Conservation (phyloP, 2,329 filamentous ascomycete genomes). For the Colletotrichum zoysiae region DNA sequence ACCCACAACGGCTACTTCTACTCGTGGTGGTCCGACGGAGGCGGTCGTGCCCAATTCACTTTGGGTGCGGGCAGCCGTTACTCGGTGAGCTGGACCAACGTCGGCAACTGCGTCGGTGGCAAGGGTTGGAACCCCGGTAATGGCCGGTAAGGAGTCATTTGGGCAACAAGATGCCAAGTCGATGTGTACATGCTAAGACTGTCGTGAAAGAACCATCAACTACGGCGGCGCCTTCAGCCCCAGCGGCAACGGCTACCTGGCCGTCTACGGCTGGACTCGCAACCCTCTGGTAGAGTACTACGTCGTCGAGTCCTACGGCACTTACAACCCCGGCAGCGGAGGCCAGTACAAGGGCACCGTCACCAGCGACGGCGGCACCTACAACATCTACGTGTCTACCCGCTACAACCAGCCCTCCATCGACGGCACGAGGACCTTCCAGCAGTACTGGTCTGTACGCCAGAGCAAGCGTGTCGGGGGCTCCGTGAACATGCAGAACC, state of each 20-base stretch:
- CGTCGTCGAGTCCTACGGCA: conserved; percentile 59
- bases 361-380: conserved; percentile 51
- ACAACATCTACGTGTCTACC: conserved; percentile 52
- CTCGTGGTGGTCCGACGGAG: conserved; percentile 59
- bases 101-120: conserved; percentile 67
- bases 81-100: conserved; percentile 58
- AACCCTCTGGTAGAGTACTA: conserved; percentile 56
- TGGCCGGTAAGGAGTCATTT: conserved; percentile 46
- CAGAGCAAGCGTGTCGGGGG: conserved; percentile 60
- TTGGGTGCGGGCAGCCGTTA: conserved; percentile 59
- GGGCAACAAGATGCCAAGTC: not conserved
- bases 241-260: conserved; percentile 58
- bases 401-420: conserved; percentile 60
- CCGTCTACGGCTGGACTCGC: conserved; percentile 57
- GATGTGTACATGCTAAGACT: not conserved
- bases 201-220: conserved; percentile 40
- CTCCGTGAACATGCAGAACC: conserved; percentile 62
- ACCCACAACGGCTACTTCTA: conserved; percentile 58
- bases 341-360: conserved; percentile 50
- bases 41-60: conserved; percentile 55
- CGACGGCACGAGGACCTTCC: conserved; percentile 61
- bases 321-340: conserved; percentile 56
- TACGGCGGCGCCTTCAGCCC: conserved; percentile 49
- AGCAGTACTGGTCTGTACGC: conserved; percentile 66
- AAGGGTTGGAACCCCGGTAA: conserved; percentile 69